Evolutionary conservation across 2,329 filamentous ascomycete species (phyloP).

Genomic region (Neofusicoccum ribis): DNA sequence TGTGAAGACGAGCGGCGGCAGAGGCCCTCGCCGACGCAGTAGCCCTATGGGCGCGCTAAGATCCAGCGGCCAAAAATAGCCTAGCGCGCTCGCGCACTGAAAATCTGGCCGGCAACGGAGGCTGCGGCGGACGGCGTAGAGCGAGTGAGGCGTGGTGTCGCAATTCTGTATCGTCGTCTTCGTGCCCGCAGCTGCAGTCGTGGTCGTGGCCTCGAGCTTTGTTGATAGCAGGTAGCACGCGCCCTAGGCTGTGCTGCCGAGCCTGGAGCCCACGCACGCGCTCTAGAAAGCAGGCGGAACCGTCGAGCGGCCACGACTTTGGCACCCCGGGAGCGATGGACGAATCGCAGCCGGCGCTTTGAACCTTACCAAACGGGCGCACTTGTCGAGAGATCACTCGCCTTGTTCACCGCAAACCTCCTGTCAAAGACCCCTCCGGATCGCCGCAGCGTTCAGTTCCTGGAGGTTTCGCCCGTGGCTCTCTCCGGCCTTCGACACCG

Average conservation of each 20-base stretch:
- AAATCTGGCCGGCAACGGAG: neutral
- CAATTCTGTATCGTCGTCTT: neutral
- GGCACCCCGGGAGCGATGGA: neutral
- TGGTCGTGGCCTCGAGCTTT: neutral
- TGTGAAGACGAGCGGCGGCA: conserved; percentile 16
- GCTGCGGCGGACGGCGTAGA: neutral
- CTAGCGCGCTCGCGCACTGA: neutral
- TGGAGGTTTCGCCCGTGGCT: conserved; percentile 4
- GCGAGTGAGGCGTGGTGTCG: neutral
- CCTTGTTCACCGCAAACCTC: conserved; percentile 5
- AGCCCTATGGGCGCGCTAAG: conserved; percentile 16
- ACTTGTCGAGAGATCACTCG: neutral
- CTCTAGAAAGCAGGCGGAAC: neutral
- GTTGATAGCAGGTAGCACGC: conserved; percentile 3
- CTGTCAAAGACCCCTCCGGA: conserved; percentile 16
- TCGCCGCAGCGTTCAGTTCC: conserved; percentile 15
- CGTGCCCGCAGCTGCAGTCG: neutral
- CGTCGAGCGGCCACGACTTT: conserved; percentile 5
- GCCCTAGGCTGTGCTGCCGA: conserved; percentile 7
- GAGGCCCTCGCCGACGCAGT: conserved; percentile 5
- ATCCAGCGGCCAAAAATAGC: conserved; percentile 11
- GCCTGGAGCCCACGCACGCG: conserved; percentile 9
- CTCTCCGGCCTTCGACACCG: neutral
- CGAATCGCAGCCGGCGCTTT: neutral
- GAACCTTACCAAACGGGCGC: conserved; percentile 1